phyloP scores from a whole-genome alignment of 192 early-diverging fungal genomes.

The Mortierella antarctica region DNA sequence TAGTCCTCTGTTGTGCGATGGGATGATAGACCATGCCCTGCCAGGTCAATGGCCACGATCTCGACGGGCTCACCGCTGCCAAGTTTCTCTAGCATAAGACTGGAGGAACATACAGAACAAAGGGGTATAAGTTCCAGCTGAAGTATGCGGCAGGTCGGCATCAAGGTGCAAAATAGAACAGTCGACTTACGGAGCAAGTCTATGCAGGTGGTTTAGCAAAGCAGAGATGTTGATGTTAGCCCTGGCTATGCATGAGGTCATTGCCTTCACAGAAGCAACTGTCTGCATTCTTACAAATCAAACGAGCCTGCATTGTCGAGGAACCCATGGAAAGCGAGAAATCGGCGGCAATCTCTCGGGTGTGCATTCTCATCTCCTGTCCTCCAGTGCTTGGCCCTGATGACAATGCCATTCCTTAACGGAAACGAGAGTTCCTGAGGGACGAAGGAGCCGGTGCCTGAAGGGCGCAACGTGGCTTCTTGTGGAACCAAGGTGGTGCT shows the following conservation, averaged over 20 bases:
- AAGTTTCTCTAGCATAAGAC: constrained; percentile 27
- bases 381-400: constrained; percentile 42
- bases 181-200: constrained; percentile 30
- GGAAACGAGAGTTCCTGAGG: constrained; percentile 27
- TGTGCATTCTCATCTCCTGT: not conserved
- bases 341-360: constrained; percentile 27
- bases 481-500: not conserved
- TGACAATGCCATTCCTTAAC: constrained; percentile 27
- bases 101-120: not conserved
- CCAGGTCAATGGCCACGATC: constrained; percentile 37
- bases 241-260: too few species aligned
- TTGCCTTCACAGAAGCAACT: too few species aligned
- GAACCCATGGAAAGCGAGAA: constrained; percentile 50
- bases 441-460: not conserved
- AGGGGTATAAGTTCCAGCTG: not conserved
- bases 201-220: not conserved
- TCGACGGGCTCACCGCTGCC: constrained; percentile 38
- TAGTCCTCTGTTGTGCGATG: constrained; percentile 43
- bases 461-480: not conserved
- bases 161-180: too few species aligned
- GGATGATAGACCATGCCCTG: constrained; percentile 42
- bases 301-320: constrained; percentile 43
- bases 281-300: constrained; percentile 18
- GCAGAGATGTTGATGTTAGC: not conserved
- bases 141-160: not conserved